Evolutionary conservation across 768 basidiomycete species (phyloP), one percentile per base, ranked within the genome.

Genomic region (Pleurotus cornucopiae): DNA sequence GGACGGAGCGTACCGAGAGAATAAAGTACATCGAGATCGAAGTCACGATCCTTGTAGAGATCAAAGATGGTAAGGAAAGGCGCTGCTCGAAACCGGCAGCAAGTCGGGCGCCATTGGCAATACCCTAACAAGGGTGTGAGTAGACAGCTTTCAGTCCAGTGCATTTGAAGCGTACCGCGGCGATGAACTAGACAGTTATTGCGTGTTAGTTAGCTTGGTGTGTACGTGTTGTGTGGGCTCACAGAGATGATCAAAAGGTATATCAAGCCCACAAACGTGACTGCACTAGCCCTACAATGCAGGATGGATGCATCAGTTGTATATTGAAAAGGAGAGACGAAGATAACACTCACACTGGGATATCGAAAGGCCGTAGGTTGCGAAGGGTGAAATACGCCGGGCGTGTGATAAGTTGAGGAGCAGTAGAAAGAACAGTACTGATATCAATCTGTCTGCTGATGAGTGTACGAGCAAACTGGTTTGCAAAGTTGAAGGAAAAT

Each of bases 301-400:
- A 38, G 37, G 12, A 13, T 1, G n/a, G 30, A 9, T 7, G 46
- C 18, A 26, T 43, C 9, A n/a, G 14, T 13, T 9, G 37, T 18
- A 49, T n/a, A 38, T 30, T 25, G 41, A 14, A 40, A n/a, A 14
- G 45, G 30, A 45, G 4, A 40, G 23, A 13, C 12, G 14, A 9
- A 30, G 11, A 4, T 68, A 7, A 9, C n/a, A 21, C 81, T 13
- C 68, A 85, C 82, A 81, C 77, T 18, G 84, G 79, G 11, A 77
- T 64, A 58, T 86, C 76, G 55, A 86, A 88, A 0, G 86, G 84
- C 11, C 74, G 68, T 1, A 83, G 57, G 57, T 87, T 85, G 49
- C 70, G 41, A 5, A 82, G 47, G 1, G 67, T 75, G 60, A 77
- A 86, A 40, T 64, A 69, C 4, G 84, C 63, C 1, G 86, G 84